Evolutionary conservation across 2,329 filamentous ascomycete genomes (phyloP).

Genomic region (Fusarium praegraminearum): DNA sequence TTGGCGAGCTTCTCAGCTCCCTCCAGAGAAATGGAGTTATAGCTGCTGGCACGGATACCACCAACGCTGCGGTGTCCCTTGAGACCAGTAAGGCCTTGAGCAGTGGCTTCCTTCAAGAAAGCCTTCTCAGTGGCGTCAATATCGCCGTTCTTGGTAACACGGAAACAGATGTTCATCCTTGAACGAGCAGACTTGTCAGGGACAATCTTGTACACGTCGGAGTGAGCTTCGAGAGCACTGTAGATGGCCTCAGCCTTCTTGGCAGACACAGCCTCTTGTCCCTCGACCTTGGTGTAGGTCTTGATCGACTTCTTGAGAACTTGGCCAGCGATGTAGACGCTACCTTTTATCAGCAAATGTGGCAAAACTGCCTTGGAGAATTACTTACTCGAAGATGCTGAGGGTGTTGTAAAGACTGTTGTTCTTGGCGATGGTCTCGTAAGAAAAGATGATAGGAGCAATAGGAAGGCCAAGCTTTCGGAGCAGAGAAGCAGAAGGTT

Average conservation of each 20-base stretch:
- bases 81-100: constrained; percentile 77
- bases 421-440: constrained; percentile 88
- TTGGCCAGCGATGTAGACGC: constrained; percentile 90
- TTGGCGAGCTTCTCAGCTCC: constrained; percentile 75
- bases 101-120: constrained; percentile 80
- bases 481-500: constrained; percentile 76
- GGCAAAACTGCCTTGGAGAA: background rate
- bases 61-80: constrained; percentile 87
- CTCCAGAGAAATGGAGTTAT: constrained; percentile 82
- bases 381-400: constrained; percentile 83
- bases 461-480: constrained; percentile 81
- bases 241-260: constrained; percentile 85
- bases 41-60: constrained; percentile 83
- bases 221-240: constrained; percentile 76
- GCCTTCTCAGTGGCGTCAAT: constrained; percentile 79
- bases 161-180: constrained; percentile 96
- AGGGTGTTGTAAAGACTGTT: constrained; percentile 97
- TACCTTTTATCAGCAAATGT: constrained; percentile 46
- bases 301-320: constrained; percentile 82
- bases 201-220: constrained; percentile 80
- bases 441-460: constrained; percentile 83
- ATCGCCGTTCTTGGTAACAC: constrained; percentile 71
- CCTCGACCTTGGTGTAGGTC: constrained; percentile 75
- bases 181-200: constrained; percentile 81
- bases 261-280: constrained; percentile 79